Conservation (phyloP, 2,329 filamentous ascomycete species). For the Pestalotiopsis sp. region DNA sequence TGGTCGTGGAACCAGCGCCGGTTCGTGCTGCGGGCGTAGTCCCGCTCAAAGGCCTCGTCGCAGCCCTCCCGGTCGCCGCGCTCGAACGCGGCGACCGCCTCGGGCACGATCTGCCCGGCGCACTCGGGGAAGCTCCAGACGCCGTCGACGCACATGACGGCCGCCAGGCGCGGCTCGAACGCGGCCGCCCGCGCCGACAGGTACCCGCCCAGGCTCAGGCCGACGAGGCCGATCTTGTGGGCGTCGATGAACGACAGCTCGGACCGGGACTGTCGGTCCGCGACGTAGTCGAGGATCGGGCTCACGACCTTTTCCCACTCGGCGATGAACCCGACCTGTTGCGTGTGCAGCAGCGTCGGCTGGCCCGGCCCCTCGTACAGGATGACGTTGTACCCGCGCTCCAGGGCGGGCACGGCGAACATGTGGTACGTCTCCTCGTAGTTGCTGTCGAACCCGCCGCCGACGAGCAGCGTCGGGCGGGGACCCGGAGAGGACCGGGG, state of each 20-base stretch:
- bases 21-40: background rate
- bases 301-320: constrained; percentile 23
- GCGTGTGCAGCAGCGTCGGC: constrained; percentile 20
- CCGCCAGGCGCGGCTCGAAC: constrained; percentile 27
- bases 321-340: constrained; percentile 22
- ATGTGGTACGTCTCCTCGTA: constrained; percentile 40
- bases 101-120: constrained; percentile 18
- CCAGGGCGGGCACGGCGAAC: constrained; percentile 28
- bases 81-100: constrained; percentile 19
- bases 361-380: constrained; percentile 22
- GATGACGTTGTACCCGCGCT: constrained; percentile 31
- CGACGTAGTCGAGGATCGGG: constrained; percentile 21
- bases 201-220: constrained; percentile 21
- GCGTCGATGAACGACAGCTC: constrained; percentile 12
- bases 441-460: constrained; percentile 37
- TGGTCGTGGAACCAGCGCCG: constrained; percentile 36
- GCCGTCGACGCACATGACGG: constrained; percentile 20
- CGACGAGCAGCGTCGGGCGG: constrained; percentile 36
- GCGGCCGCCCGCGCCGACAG: constrained; percentile 28
- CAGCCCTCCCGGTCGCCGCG: constrained; percentile 20
- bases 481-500: constrained; percentile 4
- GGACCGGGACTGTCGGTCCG: background rate
- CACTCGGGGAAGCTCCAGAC: constrained; percentile 19
- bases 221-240: constrained; percentile 18
- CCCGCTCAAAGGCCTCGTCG: constrained; percentile 14